Base-by-base conservation (phyloP, 169 alveolate genomes). In the Cryptosporidium ubiquitum region DNA sequence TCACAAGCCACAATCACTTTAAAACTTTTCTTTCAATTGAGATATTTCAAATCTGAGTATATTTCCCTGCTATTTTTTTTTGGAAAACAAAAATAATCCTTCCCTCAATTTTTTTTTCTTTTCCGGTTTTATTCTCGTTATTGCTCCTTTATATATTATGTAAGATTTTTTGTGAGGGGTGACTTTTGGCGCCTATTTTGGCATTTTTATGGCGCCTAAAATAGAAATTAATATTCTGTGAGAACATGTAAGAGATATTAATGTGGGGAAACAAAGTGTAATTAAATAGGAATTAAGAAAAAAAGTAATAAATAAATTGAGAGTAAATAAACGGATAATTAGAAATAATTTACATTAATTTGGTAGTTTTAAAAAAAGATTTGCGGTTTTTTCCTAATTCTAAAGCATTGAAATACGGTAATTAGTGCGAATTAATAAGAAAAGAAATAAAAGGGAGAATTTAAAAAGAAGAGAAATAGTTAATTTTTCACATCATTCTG, bases 151-250 rank as follows among this genome's bases (percentile, higher is more conserved):
- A 31, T 70, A 26, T n/a, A 66, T 10, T 35, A 69, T 69, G 31
- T 37, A 70, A 49, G 84, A 70, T 70, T 70, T 70, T 44, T 44
- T 70, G 12, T 70, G 84, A 70, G 84, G 84, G 84, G 84, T 49
- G 31, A 3, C 37, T 0, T 26, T 20, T 35, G 71, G 71, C 71
- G 71, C 71, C 71, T 0, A 0, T 18, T 12, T 23, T 35, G 49
- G 84, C 68, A 68, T 49, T 47, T n/a, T 6, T 23, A 1, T 70
- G 44, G 84, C 84, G 84, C 84, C 42, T 12, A 70, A 44, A 23
- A 14, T 55, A 9, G 29, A 7, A 3, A 23, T n/a, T 23, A 55
- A n/a, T 7, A 23, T 55, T n/a, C n/a, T 55, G 29, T 55, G 37
- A 55, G 66, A 26, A 12, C 66, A 55, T 55, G 66, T 55, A 55